A percentile compares a stretch with the other conserved stretches of the same genome.
Conservation (phyloP, 2,329 filamentous ascomycete genomes). For the Beauveria sp. region DNA sequence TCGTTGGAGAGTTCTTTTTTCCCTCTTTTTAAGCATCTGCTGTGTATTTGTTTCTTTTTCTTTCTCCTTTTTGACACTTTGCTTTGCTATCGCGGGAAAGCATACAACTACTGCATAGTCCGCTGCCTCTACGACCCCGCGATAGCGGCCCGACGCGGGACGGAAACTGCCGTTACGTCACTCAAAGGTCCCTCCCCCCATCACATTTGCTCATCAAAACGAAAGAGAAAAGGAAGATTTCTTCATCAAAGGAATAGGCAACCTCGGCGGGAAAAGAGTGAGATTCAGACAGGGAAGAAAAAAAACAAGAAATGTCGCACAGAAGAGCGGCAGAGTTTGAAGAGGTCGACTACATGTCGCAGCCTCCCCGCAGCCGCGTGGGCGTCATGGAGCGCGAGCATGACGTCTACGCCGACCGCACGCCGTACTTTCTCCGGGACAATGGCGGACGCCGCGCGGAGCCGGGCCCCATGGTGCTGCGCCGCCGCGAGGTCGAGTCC, state of each 20-base stretch:
- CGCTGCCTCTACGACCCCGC: neutral
- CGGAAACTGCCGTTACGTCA: conserved; percentile 5
- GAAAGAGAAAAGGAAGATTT: neutral
- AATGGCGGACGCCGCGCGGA: conserved; percentile 37
- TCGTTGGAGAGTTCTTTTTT: neutral
- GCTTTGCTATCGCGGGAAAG: neutral
- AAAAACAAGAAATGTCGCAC: neutral
- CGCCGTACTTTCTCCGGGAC: conserved; percentile 44
- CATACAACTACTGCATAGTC: neutral
- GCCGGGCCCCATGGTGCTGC: conserved; percentile 44
- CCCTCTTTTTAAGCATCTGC: neutral
- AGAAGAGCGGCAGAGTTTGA: conserved; percentile 20
- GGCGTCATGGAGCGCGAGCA: conserved; percentile 32
- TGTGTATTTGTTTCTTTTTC: neutral
- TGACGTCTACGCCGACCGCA: conserved; percentile 23
- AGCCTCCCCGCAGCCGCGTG: neutral
- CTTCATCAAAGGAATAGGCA: too few relatives aligned
- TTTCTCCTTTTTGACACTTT: too few relatives aligned
- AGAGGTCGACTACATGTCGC: conserved; percentile 24
- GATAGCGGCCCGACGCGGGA: conserved; percentile 7
- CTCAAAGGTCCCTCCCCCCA: neutral
- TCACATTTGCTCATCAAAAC: neutral
- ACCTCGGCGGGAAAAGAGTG: neutral
- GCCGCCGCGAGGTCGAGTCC: conserved; percentile 48
- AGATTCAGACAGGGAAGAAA: neutral